These are phyloP conservation scores for Auricularia cornea DNA, from an alignment of 768 basidiomycete species.

Conservation along the genomic window DNA sequence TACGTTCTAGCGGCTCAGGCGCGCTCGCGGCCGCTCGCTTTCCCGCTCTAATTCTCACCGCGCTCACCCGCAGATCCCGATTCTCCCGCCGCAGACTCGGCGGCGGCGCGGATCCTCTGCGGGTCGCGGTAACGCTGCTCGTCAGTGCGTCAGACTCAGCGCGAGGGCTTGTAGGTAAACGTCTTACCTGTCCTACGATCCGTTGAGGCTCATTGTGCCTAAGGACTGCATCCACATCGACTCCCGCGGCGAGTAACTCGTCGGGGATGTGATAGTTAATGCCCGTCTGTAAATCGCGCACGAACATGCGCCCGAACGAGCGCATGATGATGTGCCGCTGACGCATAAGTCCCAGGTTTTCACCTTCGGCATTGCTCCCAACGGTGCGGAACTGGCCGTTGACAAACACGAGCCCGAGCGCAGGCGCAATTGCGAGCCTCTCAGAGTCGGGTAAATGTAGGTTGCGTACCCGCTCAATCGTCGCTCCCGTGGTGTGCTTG, in stretches of 20 bases:
- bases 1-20: conserved; percentile 3
- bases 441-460: background rate
- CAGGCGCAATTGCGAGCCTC: background rate
- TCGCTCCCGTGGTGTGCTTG: background rate
- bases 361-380: background rate
- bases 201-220: background rate
- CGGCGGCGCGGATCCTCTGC: background rate
- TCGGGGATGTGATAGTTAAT: background rate
- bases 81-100: background rate
- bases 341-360: background rate
- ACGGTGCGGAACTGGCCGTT: background rate
- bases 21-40: background rate
- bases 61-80: background rate
- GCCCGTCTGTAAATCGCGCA: background rate
- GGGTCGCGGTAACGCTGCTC: background rate
- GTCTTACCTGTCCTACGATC: background rate
- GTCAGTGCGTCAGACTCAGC: background rate
- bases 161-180: background rate
- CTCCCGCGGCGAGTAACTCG: background rate
- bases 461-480: background rate
- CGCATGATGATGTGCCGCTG: background rate
- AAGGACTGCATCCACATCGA: background rate
- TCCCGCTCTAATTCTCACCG: background rate
- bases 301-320: background rate
- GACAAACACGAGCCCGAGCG: background rate